These are phyloP conservation scores for Ustilago trichophora DNA, from an alignment of 1,284 basidiomycete species.

Conservation along the genomic window DNA sequence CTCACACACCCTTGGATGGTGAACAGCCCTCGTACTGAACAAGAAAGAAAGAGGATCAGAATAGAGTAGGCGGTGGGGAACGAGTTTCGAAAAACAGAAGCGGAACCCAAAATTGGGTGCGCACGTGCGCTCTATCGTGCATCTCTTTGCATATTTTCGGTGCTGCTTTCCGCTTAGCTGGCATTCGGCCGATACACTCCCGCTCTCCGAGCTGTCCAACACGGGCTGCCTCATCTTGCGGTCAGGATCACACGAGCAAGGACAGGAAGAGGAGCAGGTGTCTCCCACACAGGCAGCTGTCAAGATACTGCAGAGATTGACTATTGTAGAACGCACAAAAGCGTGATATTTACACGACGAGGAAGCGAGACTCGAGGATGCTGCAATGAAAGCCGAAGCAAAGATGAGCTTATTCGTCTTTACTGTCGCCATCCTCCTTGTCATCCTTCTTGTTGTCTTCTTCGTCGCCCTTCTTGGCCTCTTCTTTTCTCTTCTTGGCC, in stretches of 20 bases:
- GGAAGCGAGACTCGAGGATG: too few relatives aligned
- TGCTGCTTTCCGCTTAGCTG: too few relatives aligned
- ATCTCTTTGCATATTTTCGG: constrained; percentile 12
- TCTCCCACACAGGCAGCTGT: too few relatives aligned
- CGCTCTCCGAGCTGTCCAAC: too few relatives aligned
- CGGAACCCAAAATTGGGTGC: constrained; percentile 16
- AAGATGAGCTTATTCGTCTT: constrained; percentile 21
- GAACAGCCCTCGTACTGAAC: too few relatives aligned
- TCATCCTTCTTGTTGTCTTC: constrained; percentile 20
- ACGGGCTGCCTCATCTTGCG: too few relatives aligned
- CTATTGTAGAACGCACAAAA: neutral
- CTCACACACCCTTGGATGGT: too few relatives aligned
- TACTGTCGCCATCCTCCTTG: too few relatives aligned
- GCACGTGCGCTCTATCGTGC: constrained; percentile 43
- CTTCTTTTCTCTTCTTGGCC: constrained; percentile 47
- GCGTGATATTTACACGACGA: neutral
- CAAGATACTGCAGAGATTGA: neutral
- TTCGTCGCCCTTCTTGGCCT: constrained; percentile 26
- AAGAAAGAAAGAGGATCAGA: too few relatives aligned
- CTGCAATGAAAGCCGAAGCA: too few relatives aligned
- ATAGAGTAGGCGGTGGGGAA: too few relatives aligned
- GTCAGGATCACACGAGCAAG: constrained; percentile 16
- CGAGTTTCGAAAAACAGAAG: constrained; percentile 1
- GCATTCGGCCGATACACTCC: constrained; percentile 27
- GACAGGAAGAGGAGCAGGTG: too few relatives aligned